phyloP scores from a whole-genome alignment of 306 rosid species.

The Delonix regia region DNA sequence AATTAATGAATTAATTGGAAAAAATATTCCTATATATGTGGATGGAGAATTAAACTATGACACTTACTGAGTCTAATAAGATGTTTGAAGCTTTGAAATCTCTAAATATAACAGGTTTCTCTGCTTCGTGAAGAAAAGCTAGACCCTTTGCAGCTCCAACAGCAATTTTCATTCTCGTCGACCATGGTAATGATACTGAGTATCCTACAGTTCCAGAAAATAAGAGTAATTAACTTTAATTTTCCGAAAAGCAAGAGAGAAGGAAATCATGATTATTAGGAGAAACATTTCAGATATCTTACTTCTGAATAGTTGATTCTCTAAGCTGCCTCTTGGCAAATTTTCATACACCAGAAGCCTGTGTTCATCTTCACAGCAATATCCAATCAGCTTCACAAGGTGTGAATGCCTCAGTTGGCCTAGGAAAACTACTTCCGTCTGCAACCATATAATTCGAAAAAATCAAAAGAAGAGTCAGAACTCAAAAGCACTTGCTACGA shows the following conservation, averaged over 20 bases:
- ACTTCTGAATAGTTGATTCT: constrained; percentile 93
- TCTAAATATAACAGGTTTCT: constrained; percentile 85
- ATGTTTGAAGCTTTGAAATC: constrained; percentile 96
- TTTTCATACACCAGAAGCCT: constrained; percentile 83
- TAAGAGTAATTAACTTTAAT: constrained; percentile 1
- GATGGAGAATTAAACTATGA: not conserved
- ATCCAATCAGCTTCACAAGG: constrained; percentile 89
- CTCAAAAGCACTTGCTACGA: not conserved
- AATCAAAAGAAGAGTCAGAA: constrained; percentile 17
- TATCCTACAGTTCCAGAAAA: constrained; percentile 53
- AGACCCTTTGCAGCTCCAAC: constrained; percentile 95
- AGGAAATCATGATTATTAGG: not conserved
- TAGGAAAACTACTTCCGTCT: constrained; percentile 94
- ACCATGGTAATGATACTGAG: constrained; percentile 82
- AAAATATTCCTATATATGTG: not conserved
- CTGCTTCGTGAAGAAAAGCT: constrained; percentile 83
- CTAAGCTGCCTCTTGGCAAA: constrained; percentile 96
- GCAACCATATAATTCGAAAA: not conserved
- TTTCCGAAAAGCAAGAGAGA: constrained; percentile 6
- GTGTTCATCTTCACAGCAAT: constrained; percentile 94
- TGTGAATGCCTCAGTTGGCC: constrained; percentile 88
- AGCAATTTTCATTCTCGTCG: constrained; percentile 94
- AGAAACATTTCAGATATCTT: constrained; percentile 14
- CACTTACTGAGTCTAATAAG: constrained; percentile 79
- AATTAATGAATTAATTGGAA: not conserved